Percentiles rank a stretch among this genome's conserved stretches.
These are phyloP conservation scores for Selaginella tamariscina DNA, from an alignment of 75 land plant genomes.

Conservation along the genomic window DNA sequence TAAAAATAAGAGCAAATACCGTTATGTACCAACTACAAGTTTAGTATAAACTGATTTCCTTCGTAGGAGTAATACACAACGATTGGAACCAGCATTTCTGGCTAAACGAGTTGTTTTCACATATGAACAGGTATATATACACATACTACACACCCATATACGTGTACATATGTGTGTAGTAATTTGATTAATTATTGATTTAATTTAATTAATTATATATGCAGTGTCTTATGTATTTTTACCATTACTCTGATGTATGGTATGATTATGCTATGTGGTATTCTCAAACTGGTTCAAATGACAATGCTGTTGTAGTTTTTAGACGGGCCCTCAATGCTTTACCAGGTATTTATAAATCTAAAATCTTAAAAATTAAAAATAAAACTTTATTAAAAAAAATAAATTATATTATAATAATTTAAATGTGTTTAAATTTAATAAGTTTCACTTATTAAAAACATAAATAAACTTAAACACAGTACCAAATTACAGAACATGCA, in stretches of 20 bases:
- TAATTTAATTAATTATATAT: background rate
- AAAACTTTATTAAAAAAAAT: too few species aligned
- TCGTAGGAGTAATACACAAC: slow-evolving; percentile 87
- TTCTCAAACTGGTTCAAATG: slow-evolving; percentile 60
- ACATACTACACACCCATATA: too few species aligned
- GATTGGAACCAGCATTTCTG: slow-evolving; percentile 60
- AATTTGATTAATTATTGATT: background rate
- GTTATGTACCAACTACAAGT: too few species aligned
- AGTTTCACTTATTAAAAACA: too few species aligned
- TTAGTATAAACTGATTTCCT: too few species aligned
- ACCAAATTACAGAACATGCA: too few species aligned
- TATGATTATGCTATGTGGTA: slow-evolving; percentile 98
- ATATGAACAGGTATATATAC: slow-evolving; percentile 98
- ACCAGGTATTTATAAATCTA: slow-evolving; percentile 46
- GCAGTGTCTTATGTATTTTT: slow-evolving; percentile 96
- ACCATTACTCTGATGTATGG: slow-evolving; percentile 99
- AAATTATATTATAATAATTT: too few species aligned
- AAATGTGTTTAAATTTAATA: too few species aligned
- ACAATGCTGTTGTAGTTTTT: slow-evolving; percentile 77
- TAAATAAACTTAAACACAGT: too few species aligned
- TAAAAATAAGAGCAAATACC: too few species aligned
- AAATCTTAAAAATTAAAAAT: background rate
- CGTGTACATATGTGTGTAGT: too few species aligned
- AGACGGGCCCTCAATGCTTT: slow-evolving; percentile 91
- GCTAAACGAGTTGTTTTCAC: slow-evolving; percentile 69